These are phyloP conservation scores for Andrographis paniculata DNA, from an alignment of 305 asterid genomes.

Conservation along the genomic window DNA sequence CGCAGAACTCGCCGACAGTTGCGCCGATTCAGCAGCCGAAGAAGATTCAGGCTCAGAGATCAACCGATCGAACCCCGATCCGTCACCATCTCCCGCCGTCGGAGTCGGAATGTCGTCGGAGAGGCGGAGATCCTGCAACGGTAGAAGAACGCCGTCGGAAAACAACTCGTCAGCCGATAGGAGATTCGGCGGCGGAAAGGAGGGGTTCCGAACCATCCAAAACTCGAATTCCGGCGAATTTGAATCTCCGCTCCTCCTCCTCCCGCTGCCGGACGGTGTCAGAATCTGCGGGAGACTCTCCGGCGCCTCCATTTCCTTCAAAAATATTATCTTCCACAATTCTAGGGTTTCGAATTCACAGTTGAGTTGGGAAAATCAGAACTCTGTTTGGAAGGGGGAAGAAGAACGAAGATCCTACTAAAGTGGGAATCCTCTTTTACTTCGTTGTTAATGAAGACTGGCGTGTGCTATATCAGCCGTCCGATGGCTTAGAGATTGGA, in stretches of 20 bases:
- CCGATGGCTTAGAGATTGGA: not conserved
- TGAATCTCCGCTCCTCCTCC: conserved; percentile 30
- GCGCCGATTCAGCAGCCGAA: conserved; percentile 15
- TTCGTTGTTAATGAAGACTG: no score
- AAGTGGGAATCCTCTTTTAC: no score
- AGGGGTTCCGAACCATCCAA: conserved; percentile 63
- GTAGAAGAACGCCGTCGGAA: conserved; percentile 79
- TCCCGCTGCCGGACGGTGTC: conserved; percentile 41
- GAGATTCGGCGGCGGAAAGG: conserved; percentile 53
- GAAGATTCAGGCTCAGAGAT: conserved; percentile 17
- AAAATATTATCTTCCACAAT: no score
- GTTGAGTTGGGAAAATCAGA: no score
- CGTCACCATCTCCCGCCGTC: conserved; percentile 15
- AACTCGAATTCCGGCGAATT: conserved; percentile 90
- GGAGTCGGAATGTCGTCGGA: conserved; percentile 17
- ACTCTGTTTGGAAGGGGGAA: no score
- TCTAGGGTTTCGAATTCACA: no score
- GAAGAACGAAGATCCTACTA: no score
- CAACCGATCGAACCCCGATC: conserved; percentile 26
- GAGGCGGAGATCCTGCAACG: conserved; percentile 49
- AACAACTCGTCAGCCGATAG: conserved; percentile 86
- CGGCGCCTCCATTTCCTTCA: conserved; percentile 29
- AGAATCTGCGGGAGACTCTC: conserved; percentile 35
- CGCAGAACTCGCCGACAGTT: conserved; percentile 23
- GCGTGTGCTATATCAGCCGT: not conserved